Percentiles rank a stretch among this genome's conserved stretches.
Conservation (phyloP, 2,329 filamentous ascomycete species). For the Claviceps sp. region DNA sequence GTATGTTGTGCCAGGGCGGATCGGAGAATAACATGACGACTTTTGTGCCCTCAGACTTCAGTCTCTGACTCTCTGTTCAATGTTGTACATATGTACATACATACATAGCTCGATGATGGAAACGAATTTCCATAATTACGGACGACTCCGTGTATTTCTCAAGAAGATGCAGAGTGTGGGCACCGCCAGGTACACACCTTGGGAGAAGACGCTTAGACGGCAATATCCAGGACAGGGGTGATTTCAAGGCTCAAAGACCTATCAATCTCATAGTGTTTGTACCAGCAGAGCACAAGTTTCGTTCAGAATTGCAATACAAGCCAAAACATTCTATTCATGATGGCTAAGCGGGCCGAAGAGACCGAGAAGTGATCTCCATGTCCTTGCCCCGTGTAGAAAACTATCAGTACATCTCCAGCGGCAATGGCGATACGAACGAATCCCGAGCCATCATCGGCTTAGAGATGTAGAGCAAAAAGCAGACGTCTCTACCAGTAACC, state of each 20-base stretch:
- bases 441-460: background rate
- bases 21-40: conserved; percentile 8
- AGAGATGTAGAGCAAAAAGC: background rate
- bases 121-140: conserved; percentile 2
- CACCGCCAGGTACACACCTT: background rate
- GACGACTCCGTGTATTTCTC: background rate
- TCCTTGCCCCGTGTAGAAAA: background rate
- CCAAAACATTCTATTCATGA: background rate
- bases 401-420: conserved; percentile 3
- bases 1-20: conserved; percentile 1
- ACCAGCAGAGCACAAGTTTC: background rate
- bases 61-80: too few species aligned
- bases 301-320: background rate
- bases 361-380: background rate
- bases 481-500: background rate
- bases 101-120: background rate
- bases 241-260: background rate
- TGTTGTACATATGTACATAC: background rate
- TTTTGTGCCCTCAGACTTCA: conserved; percentile 5
- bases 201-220: conserved; percentile 4
- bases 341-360: background rate
- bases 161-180: conserved; percentile 1
- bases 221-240: conserved; percentile 7
- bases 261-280: background rate
- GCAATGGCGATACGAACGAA: conserved; percentile 1